These are phyloP conservation scores for Microcos paniculata DNA, from an alignment of 345 rosid species.

Conservation along the genomic window DNA sequence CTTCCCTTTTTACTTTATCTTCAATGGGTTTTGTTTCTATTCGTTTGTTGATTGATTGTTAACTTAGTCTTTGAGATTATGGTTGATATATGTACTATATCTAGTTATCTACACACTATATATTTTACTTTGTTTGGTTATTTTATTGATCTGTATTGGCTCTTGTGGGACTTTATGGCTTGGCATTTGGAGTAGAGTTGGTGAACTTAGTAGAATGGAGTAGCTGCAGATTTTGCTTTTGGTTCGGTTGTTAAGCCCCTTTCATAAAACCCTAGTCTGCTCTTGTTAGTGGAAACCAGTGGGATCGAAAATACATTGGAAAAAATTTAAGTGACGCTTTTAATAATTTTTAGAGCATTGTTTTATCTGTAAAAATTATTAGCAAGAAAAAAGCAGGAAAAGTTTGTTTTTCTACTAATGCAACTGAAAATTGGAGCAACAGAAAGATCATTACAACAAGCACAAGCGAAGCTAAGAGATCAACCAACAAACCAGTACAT, in stretches of 20 bases:
- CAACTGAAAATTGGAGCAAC: no score
- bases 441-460: no score
- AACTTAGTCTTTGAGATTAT: neutral
- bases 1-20: neutral
- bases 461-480: no score
- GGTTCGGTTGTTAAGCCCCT: neutral
- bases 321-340: no score
- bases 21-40: neutral
- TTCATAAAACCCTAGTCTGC: slow-evolving; percentile 9
- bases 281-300: neutral
- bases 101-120: neutral
- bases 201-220: neutral
- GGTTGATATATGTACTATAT: neutral
- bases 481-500: no score
- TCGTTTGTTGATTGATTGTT: neutral
- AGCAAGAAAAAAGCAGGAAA: no score
- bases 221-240: slow-evolving; percentile 3
- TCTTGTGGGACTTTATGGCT: neutral
- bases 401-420: no score
- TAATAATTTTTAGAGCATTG: no score
- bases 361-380: no score
- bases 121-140: neutral
- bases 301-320: no score
- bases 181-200: neutral
- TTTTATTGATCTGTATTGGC: slow-evolving; percentile 2